Evolutionary conservation across 2,329 filamentous ascomycete genomes (phyloP), one percentile per base, ranked within the genome.

Genomic region (Aspergillus tanneri): DNA sequence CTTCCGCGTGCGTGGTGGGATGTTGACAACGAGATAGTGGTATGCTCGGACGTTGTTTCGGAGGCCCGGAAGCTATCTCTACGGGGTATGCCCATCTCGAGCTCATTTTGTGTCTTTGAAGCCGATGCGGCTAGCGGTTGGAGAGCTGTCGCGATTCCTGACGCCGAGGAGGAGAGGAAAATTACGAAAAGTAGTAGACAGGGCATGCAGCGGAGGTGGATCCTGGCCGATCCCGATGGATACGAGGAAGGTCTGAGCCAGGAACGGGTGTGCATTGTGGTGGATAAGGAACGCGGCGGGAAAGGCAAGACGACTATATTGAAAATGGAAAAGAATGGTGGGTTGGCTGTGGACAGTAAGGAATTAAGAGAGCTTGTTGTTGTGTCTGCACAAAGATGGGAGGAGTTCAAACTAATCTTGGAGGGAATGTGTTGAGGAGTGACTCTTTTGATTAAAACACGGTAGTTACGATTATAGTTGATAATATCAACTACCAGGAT

Each of bases 201-300:
- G 42, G 63, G 59, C 46, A 65, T 62, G 43, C 60, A 63, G 50
- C 63, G 61, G 57, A 59, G 64, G 52, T 95, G 90, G 89, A 75
- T 96, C 2, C 71, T 99, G 48, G 82, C 87, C 5, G 93, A 99
- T 72, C 90, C 90, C 2, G 93, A 99, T 72, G 82, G 84, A 18
- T 86, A 95, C 58, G 93, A 99, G 73, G 93, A 97, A 73, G 82
- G 80, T 7, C 72, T 95, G 35, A 95, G 90, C 64, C 78, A 84
- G 52, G 93, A 99, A 76, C 80, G 72, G n/a, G 75, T 93, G n/a
- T 91, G 85, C 2, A 74, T 96, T 25, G 84, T 93, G 40, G 82
- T 96, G n/a, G 87, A 92, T 64, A 64, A 62, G 46, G 56, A 63
- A 27, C 52, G 55, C 61, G 65, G 51, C n/a, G 79, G 74, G 1